Evolutionary conservation across 352 stramenopile genomes (phyloP), one percentile per base, ranked within the genome.

Genomic region (Salisapilia sapeloensis): DNA sequence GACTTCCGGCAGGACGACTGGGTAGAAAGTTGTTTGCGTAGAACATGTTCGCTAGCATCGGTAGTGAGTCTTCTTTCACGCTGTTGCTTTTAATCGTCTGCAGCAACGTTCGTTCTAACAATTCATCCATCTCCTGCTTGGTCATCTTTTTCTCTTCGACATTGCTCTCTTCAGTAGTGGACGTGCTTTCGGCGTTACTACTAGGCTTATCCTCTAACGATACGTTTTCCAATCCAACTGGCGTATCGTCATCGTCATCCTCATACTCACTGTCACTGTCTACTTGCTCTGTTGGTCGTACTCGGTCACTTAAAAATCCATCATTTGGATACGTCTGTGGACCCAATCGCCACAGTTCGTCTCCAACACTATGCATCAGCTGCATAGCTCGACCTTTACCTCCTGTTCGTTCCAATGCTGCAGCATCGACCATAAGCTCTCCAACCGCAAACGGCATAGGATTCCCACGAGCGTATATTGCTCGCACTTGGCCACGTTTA

Each of bases 31-130:
- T 49, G 5, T 52, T 67, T 6, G 67, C 48, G 38, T 86, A 64
- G 40, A 91, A 87, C 15, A 54, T 67, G 23, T 60, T 91, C 3
- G 66, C 60, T 12, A 91, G 48, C 48, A 91, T 84, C 8, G 75
- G 75, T 28, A 86, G 37, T 1, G 83, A 60, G 28, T 78, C 84
- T 13, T 86, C 66, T 19, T 77, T 76, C 30, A 91, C 38, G 1
- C 38, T 46, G 5, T 29, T 41, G 0, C 56, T 51, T 30, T 54
- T 66, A 15, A 91, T 44, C 6, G 57, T 69, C 37, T 87, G 75
- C 3, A 85, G 46, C 21, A 87, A 44, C 22, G 69, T 60, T 12
- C 45, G 40, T 2, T 83, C 56, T 31, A 71, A 79, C 11, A 69
- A 53, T n/a, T 39, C 56, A 27, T 91, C 66, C 69, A 91, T 87